phyloP scores from a whole-genome alignment of 108 stramenopile genomes.

The Thalassiosira profunda region DNA sequence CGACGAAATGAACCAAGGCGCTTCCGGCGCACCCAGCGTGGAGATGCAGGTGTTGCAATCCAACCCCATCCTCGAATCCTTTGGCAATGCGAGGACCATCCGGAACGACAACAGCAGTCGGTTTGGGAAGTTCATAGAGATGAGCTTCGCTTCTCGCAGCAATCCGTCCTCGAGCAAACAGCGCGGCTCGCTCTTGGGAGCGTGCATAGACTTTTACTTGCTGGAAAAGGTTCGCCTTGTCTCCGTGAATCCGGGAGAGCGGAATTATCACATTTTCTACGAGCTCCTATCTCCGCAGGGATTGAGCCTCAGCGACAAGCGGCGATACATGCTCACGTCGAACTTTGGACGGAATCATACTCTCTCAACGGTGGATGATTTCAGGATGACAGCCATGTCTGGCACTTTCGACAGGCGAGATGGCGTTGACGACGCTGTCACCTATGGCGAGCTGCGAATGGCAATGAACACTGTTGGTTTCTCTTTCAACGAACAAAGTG shows the following conservation, averaged over 20 bases:
- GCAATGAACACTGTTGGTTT: conserved; percentile 81
- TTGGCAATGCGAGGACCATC: conserved; percentile 91
- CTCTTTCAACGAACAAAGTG: conserved; percentile 46
- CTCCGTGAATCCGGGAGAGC: conserved; percentile 75
- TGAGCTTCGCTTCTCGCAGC: conserved; percentile 72
- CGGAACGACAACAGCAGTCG: conserved; percentile 93
- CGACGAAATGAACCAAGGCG: conserved; percentile 46
- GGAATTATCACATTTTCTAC: conserved; percentile 97
- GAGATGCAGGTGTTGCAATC: conserved; percentile 87
- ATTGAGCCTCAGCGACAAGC: conserved; percentile 38
- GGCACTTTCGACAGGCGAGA: conserved; percentile 87
- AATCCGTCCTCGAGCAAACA: conserved; percentile 11
- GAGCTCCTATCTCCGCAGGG: conserved; percentile 71
- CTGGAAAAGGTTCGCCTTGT: conserved; percentile 87
- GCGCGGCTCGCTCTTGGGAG: conserved; percentile 64
- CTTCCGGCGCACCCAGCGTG: no score
- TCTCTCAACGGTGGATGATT: conserved; percentile 56
- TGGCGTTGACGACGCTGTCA: conserved; percentile 76
- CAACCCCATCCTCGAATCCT: conserved; percentile 93
- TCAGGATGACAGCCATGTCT: conserved; percentile 70
- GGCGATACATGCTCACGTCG: conserved; percentile 38
- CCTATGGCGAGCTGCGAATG: conserved; percentile 61
- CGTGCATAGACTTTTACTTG: conserved; percentile 84
- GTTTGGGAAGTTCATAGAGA: conserved; percentile 97
- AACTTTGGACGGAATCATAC: conserved; percentile 27